These are phyloP conservation scores for Sugiyamaella marilandica DNA, from an alignment of 805 yeast species.

Conservation along the genomic window DNA sequence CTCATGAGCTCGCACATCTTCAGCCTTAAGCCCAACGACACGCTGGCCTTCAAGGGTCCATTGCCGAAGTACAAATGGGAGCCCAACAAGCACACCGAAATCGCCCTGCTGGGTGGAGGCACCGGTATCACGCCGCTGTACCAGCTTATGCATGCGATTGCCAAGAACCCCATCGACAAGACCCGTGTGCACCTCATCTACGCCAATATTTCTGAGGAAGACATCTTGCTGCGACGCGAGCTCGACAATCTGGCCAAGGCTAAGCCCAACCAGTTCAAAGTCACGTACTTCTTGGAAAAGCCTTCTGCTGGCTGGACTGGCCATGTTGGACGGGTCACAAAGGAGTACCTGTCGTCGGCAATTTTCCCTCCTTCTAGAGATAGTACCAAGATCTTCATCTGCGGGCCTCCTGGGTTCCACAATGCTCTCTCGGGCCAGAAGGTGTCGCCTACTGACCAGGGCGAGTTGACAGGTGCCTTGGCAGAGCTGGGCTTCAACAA, in stretches of 20 bases:
- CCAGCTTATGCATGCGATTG: slow-evolving; percentile 75
- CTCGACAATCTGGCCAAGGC: slow-evolving; percentile 62
- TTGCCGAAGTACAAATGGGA: slow-evolving; percentile 85
- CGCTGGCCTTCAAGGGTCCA: slow-evolving; percentile 91
- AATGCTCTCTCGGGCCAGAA: slow-evolving; percentile 82
- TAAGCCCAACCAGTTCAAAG: slow-evolving; percentile 72
- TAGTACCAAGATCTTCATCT: slow-evolving; percentile 72
- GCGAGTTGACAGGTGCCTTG: slow-evolving; percentile 84
- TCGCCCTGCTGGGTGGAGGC: slow-evolving; percentile 91
- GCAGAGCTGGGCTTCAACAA: slow-evolving; percentile 83
- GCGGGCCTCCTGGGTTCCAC: slow-evolving; percentile 95
- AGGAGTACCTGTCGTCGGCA: slow-evolving; percentile 59
- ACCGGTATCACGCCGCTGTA: slow-evolving; percentile 94
- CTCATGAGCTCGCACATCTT: slow-evolving; percentile 74
- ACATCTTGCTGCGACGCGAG: slow-evolving; percentile 74
- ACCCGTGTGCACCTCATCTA: slow-evolving; percentile 80
- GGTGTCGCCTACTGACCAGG: slow-evolving; percentile 85
- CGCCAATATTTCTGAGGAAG: slow-evolving; percentile 74
- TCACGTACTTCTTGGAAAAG: slow-evolving; percentile 77
- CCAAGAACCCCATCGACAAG: slow-evolving; percentile 77
- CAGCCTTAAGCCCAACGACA: slow-evolving; percentile 68
- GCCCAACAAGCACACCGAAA: slow-evolving; percentile 74
- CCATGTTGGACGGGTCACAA: slow-evolving; percentile 68
- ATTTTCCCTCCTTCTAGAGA: slow-evolving; percentile 62
- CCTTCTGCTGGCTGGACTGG: slow-evolving; percentile 48